Evolutionary conservation across 2,329 filamentous ascomycete species (phyloP).

Genomic region (Scedosporium apiospermum): DNA sequence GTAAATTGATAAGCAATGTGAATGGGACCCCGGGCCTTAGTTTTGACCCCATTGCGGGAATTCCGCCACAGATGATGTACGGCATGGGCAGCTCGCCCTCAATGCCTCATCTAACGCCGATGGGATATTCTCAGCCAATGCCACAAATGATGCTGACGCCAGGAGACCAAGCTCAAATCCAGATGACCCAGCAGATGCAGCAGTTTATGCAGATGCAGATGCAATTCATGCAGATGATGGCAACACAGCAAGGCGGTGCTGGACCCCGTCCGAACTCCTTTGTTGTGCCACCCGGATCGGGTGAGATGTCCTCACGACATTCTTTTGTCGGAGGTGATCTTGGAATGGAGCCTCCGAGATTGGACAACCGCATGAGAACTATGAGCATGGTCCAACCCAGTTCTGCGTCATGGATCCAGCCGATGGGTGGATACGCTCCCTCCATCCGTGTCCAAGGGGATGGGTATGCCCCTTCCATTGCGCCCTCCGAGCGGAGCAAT

Average conservation of each 20-base stretch:
- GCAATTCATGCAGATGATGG: constrained; percentile 86
- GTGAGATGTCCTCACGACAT: constrained; percentile 32
- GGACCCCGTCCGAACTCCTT: constrained; percentile 3
- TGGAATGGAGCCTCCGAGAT: constrained; percentile 28
- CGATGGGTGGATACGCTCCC: constrained; percentile 34
- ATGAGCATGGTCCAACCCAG: constrained; percentile 79
- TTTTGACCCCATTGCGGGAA: constrained; percentile 38
- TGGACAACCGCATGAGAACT: constrained; percentile 48
- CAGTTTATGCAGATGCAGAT: constrained; percentile 92
- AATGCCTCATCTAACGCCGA: constrained; percentile 16
- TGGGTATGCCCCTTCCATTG: constrained; percentile 82
- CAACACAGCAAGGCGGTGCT: constrained; percentile 21
- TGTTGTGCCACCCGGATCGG: constrained; percentile 24
- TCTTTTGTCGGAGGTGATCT: constrained; percentile 40
- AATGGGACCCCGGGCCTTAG: constrained; percentile 25
- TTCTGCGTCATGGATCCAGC: constrained; percentile 48
- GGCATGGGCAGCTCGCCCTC: constrained; percentile 10
- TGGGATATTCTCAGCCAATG: constrained; percentile 17
- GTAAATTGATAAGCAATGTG: constrained; percentile 26
- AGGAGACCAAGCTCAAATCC: constrained; percentile 64
- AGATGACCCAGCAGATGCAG: constrained; percentile 75
- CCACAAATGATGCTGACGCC: constrained; percentile 33
- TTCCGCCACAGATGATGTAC: constrained; percentile 9
- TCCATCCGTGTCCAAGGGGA: constrained; percentile 39
- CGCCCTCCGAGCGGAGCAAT: constrained; percentile 91